Evolutionary conservation across 768 basidiomycete genomes (phyloP).

Genomic region (Leccinum barrowsii): DNA sequence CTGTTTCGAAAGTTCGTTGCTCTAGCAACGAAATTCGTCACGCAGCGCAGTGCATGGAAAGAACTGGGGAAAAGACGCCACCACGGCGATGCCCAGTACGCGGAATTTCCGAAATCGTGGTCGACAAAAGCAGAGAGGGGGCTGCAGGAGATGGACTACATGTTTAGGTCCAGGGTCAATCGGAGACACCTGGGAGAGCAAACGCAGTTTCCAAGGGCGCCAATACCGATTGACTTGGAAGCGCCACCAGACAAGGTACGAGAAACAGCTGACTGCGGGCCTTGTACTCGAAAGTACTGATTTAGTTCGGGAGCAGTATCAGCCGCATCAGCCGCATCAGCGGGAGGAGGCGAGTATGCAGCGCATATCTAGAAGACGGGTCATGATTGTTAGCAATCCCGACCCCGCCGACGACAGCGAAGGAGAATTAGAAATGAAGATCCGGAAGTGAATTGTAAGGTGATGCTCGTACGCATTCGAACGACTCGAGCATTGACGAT

Average conservation of each 20-base stretch:
- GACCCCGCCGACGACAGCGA: conserved; percentile 29
- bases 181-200: conserved; percentile 5
- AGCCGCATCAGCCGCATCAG: conserved; percentile 6
- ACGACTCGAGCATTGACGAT: background rate
- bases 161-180: conserved; percentile 17
- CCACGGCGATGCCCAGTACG: conserved; percentile 13
- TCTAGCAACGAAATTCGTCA: conserved; percentile 21
- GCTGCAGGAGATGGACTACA: conserved; percentile 25
- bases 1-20: conserved; percentile 23
- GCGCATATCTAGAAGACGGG: conserved; percentile 22
- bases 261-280: background rate
- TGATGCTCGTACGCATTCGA: background rate
- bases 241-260: conserved; percentile 19
- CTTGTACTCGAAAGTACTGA: conserved; percentile 2
- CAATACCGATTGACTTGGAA: conserved; percentile 9
- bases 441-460: conserved; percentile 9
- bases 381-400: conserved; percentile 30
- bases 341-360: conserved; percentile 15
- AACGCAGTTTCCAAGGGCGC: conserved; percentile 6
- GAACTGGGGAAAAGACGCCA: conserved; percentile 4
- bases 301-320: conserved; percentile 7
- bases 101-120: conserved; percentile 26
- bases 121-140: conserved; percentile 24
- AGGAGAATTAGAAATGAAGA: conserved; percentile 18
- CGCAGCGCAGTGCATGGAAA: conserved; percentile 20